Conservation (phyloP, 345 rosid species). For the Nephelium lappaceum region DNA sequence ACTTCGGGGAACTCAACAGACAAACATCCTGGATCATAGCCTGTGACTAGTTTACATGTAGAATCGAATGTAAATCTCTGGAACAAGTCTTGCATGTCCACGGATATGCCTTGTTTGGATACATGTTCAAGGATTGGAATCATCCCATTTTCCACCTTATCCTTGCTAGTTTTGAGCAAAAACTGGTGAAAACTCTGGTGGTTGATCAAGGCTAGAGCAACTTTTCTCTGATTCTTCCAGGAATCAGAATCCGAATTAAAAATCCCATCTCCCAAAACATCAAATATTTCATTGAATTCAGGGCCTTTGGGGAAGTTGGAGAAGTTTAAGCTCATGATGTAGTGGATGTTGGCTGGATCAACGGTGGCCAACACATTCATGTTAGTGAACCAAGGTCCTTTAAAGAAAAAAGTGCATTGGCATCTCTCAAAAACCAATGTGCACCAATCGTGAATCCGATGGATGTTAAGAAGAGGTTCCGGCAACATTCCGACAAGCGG, state of each 20-base stretch:
- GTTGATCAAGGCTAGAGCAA: constrained; percentile 31
- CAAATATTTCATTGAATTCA: constrained; percentile 50
- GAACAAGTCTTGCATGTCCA: too few relatives aligned
- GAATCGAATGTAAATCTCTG: too few relatives aligned
- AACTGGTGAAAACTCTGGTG: constrained; percentile 30
- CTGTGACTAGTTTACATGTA: too few relatives aligned
- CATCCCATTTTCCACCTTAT: constrained; percentile 33
- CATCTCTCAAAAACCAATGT: constrained; percentile 30
- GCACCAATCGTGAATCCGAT: constrained; percentile 36
- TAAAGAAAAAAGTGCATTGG: constrained; percentile 34
- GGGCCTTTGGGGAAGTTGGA: constrained; percentile 61
- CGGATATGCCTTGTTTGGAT: too few relatives aligned
- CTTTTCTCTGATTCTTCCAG: constrained; percentile 35
- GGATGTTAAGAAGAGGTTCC: constrained; percentile 26
- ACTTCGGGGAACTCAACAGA: too few relatives aligned
- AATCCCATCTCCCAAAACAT: constrained; percentile 48
- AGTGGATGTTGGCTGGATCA: constrained; percentile 60
- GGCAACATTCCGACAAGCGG: constrained; percentile 68
- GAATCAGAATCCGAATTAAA: constrained; percentile 39
- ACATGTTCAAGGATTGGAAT: constrained; percentile 37
- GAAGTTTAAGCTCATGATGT: constrained; percentile 61
- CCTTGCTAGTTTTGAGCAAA: constrained; percentile 26
- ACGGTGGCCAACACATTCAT: constrained; percentile 40
- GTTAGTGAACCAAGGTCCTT: constrained; percentile 41
- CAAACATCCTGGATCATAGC: too few relatives aligned